Base-by-base conservation (phyloP, 1,284 basidiomycete species). In the Filobasidium uniguttulatum region DNA sequence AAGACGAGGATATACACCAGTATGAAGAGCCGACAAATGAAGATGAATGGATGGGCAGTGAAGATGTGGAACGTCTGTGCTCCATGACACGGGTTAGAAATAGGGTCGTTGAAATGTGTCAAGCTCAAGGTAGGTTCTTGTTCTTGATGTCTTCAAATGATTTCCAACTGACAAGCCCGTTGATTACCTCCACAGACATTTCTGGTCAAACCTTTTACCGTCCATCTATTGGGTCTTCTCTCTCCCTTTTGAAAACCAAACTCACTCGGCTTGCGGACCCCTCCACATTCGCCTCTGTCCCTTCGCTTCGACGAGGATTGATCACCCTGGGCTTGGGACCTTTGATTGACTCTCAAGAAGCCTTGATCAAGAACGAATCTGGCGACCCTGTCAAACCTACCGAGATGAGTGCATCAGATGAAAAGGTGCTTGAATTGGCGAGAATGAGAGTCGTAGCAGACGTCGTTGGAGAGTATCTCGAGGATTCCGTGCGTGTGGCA, bases 371-470 rank as follows among this genome's bases (percentile, higher is more conserved):
- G n/a, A n/a, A n/a, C n/a, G n/a, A n/a, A 48, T 48, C 47, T n/a
- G 40, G 14, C 37, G 37, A 3, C 22, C 22, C 38, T 37, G 29
- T 43, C 23, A 43, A 48, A 47, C 34, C 23, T 10, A 22, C 22
- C 29, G 37, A 23, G 31, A 41, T 33, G 37, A 49, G 44, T 34
- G n/a, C 25, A 17, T 40, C 29, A 7, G 49, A 44, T n/a, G 38
- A 30, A 7, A 26, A 37, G 12, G 34, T 48, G 19, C 33, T 38
- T 1, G 34, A 49, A 28, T 45, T 50, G 41, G 53, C 53, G 34
- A 23, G 53, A 23, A 26, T 38, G 23, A 50, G 46, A 30, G 37
- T 54, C 6, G 48, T 49, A n/a, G 48, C 40, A 35, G 53, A 54
- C 23, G 26, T 54, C 8, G 30, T 54, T 9, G 53, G 53, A 2